These are phyloP conservation scores for Senna tora DNA, from an alignment of 306 rosid genomes.

Conservation along the genomic window DNA sequence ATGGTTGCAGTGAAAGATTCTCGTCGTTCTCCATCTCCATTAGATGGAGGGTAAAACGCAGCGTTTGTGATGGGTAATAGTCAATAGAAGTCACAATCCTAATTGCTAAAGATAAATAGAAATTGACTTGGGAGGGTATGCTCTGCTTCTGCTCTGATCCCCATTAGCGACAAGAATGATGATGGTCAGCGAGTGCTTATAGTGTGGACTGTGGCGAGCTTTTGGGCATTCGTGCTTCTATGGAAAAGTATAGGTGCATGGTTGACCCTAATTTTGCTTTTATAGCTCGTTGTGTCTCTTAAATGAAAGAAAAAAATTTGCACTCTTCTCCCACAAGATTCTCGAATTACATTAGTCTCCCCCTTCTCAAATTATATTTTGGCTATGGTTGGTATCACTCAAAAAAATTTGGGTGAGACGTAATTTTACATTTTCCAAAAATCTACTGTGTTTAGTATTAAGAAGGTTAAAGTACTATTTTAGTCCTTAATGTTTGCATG, in stretches of 20 bases:
- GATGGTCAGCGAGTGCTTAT: conserved; percentile 34
- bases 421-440: too few species aligned
- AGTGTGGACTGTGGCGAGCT: conserved; percentile 1
- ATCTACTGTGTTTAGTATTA: too few species aligned
- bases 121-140: too few species aligned
- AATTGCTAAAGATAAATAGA: conserved; percentile 31
- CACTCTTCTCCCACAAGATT: too few species aligned
- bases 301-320: too few species aligned
- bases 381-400: too few species aligned
- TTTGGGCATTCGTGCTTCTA: background rate
- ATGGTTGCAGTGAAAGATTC: conserved; percentile 48
- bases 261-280: background rate
- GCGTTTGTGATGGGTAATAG: conserved; percentile 5
- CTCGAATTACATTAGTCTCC: too few species aligned
- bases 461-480: too few species aligned
- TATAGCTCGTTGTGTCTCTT: background rate
- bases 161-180: conserved; percentile 40
- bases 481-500: too few species aligned
- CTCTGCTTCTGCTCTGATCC: conserved; percentile 45
- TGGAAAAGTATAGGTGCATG: background rate
- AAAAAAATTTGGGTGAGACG: too few species aligned
- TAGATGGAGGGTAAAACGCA: background rate
- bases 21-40: conserved; percentile 2
- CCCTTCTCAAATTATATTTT: too few species aligned
- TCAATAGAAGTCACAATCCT: conserved; percentile 28